These are phyloP conservation scores for Chaetomium sp. DNA, from an alignment of 2,329 filamentous ascomycete genomes.

Conservation along the genomic window DNA sequence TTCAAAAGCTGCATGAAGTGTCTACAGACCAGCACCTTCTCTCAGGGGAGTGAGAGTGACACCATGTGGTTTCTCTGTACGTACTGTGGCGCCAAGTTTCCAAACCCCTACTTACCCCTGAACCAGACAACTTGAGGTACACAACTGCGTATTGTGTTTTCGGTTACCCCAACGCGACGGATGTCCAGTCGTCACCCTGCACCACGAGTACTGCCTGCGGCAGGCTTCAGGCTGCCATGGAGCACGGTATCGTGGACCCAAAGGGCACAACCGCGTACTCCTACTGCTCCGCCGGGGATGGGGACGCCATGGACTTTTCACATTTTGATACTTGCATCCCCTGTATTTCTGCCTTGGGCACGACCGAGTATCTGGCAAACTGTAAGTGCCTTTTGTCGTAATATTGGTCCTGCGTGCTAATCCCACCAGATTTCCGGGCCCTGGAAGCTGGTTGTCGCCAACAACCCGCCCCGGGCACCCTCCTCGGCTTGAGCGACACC, in stretches of 20 bases:
- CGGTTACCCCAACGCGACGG: conserved; percentile 52
- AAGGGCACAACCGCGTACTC: conserved; percentile 44
- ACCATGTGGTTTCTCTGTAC: conserved; percentile 60
- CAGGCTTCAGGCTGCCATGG: conserved; percentile 45
- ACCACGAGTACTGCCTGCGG: conserved; percentile 56
- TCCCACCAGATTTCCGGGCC: conserved; percentile 50
- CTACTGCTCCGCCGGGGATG: conserved; percentile 51
- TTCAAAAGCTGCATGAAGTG: conserved; percentile 56
- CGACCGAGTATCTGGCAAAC: conserved; percentile 52
- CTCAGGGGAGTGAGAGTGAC: conserved; percentile 52
- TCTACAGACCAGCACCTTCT: conserved; percentile 54
- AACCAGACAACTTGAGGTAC: conserved; percentile 56
- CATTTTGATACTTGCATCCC: conserved; percentile 47
- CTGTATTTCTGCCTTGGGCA: conserved; percentile 49
- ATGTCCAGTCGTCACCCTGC: conserved; percentile 51
- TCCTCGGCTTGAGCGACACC: conserved; percentile 38
- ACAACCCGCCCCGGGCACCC: conserved; percentile 41
- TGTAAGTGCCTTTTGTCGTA: conserved; percentile 41
- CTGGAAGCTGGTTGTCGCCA: conserved; percentile 56
- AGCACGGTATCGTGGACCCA: conserved; percentile 44
- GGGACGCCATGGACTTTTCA: conserved; percentile 41
- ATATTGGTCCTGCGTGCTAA: background rate
- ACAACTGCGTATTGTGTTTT: conserved; percentile 56
- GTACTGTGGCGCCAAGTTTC: conserved; percentile 32
- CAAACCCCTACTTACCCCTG: conserved; percentile 26